Conservation (phyloP, 176 grass and related monocot species). For the Hsuehochloa calcarea region DNA sequence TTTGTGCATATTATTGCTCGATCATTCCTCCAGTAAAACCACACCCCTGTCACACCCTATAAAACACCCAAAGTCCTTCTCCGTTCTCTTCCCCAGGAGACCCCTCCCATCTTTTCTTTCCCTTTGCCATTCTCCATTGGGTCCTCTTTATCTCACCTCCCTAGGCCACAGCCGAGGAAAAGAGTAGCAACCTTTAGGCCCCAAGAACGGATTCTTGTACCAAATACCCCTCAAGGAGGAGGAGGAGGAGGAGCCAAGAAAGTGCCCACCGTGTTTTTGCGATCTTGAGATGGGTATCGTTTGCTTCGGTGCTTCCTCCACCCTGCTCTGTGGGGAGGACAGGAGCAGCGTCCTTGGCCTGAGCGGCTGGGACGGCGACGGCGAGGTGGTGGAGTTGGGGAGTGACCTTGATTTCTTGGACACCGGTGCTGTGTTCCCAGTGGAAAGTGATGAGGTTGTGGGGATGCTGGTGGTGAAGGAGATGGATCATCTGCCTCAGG, state of each 20-base stretch:
- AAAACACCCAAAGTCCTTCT: conserved; percentile 39
- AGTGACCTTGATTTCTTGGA: conserved; percentile 26
- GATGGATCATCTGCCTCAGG: conserved; percentile 47
- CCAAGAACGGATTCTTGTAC: background rate
- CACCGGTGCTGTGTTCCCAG: conserved; percentile 37
- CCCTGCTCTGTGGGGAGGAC: conserved; percentile 68
- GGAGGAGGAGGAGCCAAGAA: background rate
- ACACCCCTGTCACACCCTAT: background rate
- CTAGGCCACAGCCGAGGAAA: background rate
- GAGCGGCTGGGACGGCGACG: conserved; percentile 29
- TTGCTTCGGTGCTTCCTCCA: conserved; percentile 38
- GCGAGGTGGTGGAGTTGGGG: conserved; percentile 17
- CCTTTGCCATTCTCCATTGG: conserved; percentile 29
- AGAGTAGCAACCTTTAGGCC: conserved; percentile 9
- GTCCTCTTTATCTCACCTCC: background rate
- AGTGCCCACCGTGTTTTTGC: background rate
- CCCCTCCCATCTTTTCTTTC: background rate
- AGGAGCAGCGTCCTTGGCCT: conserved; percentile 49
- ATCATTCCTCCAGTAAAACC: conserved; percentile 30
- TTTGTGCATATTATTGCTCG: conserved; percentile 17
- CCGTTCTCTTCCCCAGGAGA: background rate
- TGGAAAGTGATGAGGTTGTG: conserved; percentile 53
- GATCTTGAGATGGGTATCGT: conserved; percentile 46
- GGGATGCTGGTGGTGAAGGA: conserved; percentile 57
- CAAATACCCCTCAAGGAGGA: background rate